Evolutionary conservation across 208 protist genomes (phyloP).

Genomic region (Acanthamoeba culbertsoni): DNA sequence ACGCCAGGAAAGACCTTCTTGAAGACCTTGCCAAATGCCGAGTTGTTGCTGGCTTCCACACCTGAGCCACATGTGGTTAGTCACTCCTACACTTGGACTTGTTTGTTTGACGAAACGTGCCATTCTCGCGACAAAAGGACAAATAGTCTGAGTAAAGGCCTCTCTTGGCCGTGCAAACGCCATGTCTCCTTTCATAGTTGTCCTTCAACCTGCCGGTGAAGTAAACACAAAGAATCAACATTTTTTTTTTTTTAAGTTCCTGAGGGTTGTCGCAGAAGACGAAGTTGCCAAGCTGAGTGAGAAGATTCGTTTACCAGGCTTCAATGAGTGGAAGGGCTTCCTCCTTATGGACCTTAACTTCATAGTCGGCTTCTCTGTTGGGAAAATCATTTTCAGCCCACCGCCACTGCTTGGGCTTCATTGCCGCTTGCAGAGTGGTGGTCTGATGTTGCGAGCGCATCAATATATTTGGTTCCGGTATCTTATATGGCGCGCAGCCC

Average conservation of each 20-base stretch:
- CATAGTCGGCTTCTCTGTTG: not conserved
- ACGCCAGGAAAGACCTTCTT: slow-evolving; percentile 2
- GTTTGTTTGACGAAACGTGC: not conserved
- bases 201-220: not conserved
- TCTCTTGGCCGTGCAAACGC: not conserved
- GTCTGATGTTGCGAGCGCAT: not conserved
- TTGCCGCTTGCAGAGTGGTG: not conserved
- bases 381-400: slow-evolving; percentile 27
- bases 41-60: not conserved
- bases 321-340: not conserved
- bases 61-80: not conserved
- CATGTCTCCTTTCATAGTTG: not conserved
- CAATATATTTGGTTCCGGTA: too few relatives aligned
- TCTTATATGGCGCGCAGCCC: too few relatives aligned
- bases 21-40: slow-evolving; percentile 23
- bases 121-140: not conserved
- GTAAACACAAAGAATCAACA: not conserved
- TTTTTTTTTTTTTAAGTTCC: not conserved
- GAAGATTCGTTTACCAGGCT: not conserved
- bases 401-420: slow-evolving; percentile 20
- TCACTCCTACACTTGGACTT: not conserved
- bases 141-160: not conserved
- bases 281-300: not conserved
- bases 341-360: not conserved
- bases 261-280: not conserved